Conservation (phyloP, 2,329 filamentous ascomycete genomes). For the Helminthosporium solani region DNA sequence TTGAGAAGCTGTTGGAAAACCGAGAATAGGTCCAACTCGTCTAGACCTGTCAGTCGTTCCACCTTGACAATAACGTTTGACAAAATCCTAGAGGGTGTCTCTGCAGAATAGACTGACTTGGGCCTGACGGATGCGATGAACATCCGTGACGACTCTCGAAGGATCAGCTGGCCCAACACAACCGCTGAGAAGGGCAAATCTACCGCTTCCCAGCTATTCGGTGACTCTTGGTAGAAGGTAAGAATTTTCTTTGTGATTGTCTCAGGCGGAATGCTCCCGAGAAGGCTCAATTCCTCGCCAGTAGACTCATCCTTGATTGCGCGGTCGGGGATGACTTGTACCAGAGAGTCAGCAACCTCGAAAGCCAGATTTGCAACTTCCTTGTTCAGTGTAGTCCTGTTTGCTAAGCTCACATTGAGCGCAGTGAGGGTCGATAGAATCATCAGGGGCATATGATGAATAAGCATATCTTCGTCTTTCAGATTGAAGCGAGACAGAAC, state of each 20-base stretch:
- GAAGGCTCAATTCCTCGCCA: background rate
- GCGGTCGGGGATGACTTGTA: slow-evolving; percentile 41
- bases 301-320: slow-evolving; percentile 21
- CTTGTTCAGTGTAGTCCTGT: slow-evolving; percentile 8
- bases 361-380: slow-evolving; percentile 30
- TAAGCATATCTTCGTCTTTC: slow-evolving; percentile 92
- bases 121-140: slow-evolving; percentile 25
- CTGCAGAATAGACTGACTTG: slow-evolving; percentile 15
- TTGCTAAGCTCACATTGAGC: slow-evolving; percentile 33
- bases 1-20: slow-evolving; percentile 26
- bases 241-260: slow-evolving; percentile 22
- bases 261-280: slow-evolving; percentile 7
- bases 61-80: slow-evolving; percentile 37
- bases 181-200: slow-evolving; percentile 29
- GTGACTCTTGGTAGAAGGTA: slow-evolving; percentile 39
- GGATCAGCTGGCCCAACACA: slow-evolving; percentile 29
- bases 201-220: slow-evolving; percentile 36
- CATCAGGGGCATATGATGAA: slow-evolving; percentile 77
- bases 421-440: slow-evolving; percentile 62
- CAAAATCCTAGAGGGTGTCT: slow-evolving; percentile 36
- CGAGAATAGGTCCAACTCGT: slow-evolving; percentile 26
- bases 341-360: slow-evolving; percentile 40
- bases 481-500: slow-evolving; percentile 88
- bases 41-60: slow-evolving; percentile 24
- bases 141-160: slow-evolving; percentile 33